Base-by-base conservation (phyloP, 176 grass and related monocot genomes). In the Elaeis guineensis region DNA sequence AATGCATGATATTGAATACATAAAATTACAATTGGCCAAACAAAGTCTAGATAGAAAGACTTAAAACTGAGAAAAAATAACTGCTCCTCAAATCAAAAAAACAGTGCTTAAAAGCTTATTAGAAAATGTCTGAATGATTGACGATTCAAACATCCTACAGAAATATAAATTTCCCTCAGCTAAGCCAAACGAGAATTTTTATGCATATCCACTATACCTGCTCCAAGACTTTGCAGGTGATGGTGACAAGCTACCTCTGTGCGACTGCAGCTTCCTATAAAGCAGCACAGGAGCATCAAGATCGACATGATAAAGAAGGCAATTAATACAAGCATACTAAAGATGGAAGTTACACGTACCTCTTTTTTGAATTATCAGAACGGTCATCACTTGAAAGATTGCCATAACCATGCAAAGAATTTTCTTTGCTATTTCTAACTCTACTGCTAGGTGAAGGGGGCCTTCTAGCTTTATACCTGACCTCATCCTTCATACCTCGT, bases 161-260 rank as follows among this genome's bases (percentile, higher is more conserved):
- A 12, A 44, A 44, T 12, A 14, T 11, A 44, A 44, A 14, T 12
- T 44, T 44, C 35, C 5, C 28, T 30, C 28, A 30, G 28, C 28
- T 30, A 44, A 44, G 35, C 35, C 35, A 44, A 44, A 12, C 35
- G 9, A 39, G 35, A 44, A 14, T 14, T 2, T 44, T 12, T 12
- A 44, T 44, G 35, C 6, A 44, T 44, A 14, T 44, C 35, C 35
- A 44, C 35, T 3, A 16, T 82, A 90, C 87, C 87, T 85, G 68
- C 60, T 79, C 73, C 72, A 85, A 66, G 82, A 85, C 69, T 76
- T 85, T 72, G 72, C 73, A 51, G 87, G 82, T 63, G 82, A 90
- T 15, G 82, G 87, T 17, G 87, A 90, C 51, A 68, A 64, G 58
- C 75, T 82, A 17, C 62, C 67, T 76, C 66, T 82, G 50, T 5